A percentile compares a stretch with the other conserved stretches of the same genome.
These are phyloP conservation scores for Dacryopinax spathularia DNA, from an alignment of 768 basidiomycete species.

Conservation along the genomic window DNA sequence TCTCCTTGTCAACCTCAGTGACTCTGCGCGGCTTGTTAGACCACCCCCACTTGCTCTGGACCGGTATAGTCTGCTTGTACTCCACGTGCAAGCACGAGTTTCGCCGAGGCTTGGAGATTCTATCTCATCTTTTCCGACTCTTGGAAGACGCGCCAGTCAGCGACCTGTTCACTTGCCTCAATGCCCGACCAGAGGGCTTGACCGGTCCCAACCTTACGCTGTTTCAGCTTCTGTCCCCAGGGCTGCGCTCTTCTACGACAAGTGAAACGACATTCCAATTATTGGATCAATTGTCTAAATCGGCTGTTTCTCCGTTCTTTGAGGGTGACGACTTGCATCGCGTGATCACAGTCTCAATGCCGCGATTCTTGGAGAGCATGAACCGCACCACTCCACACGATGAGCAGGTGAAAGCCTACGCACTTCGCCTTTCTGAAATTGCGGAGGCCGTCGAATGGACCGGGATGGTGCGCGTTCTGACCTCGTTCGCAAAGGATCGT, in stretches of 20 bases:
- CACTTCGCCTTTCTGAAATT: constrained; percentile 53
- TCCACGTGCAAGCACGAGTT: constrained; percentile 78
- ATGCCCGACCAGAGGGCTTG: neutral
- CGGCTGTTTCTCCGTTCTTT: neutral
- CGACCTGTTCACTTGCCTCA: neutral
- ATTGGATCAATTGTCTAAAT: neutral
- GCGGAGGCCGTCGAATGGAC: constrained; percentile 58
- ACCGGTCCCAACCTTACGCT: neutral
- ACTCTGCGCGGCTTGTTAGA: constrained; percentile 43
- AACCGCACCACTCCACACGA: constrained; percentile 40
- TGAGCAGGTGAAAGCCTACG: constrained; percentile 50
- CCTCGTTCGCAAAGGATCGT: constrained; percentile 68
- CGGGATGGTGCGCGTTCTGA: constrained; percentile 80
- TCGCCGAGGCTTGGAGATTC: constrained; percentile 44
- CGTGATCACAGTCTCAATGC: constrained; percentile 54
- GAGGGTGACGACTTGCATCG: constrained; percentile 19
- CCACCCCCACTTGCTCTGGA: constrained; percentile 81
- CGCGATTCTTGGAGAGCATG: constrained; percentile 80
- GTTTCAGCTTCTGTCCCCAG: constrained; percentile 1
- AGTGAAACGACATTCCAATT: neutral
- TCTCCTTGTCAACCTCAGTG: constrained; percentile 39
- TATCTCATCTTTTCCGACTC: constrained; percentile 35
- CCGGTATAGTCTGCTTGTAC: constrained; percentile 60
- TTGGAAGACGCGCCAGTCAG: neutral
- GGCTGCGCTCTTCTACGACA: neutral